phyloP scores from a whole-genome alignment of 1,139 yeast genomes.

The Saccharomyces hybrid region DNA sequence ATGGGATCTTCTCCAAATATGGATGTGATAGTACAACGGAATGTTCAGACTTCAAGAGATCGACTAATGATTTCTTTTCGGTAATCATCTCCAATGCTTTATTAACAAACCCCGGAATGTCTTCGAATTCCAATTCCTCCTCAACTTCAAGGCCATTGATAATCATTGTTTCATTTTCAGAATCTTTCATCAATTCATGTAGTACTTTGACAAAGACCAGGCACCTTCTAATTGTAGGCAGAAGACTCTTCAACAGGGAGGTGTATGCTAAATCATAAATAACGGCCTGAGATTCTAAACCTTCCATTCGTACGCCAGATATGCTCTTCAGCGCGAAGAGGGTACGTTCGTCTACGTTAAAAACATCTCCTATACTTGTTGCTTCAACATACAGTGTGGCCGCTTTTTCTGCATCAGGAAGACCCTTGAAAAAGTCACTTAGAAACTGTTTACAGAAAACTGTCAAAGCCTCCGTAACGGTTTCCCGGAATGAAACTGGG shows the following conservation, averaged over 20 bases:
- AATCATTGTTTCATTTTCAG: slow-evolving; percentile 12
- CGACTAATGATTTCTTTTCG: slow-evolving; percentile 10
- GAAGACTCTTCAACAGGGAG: slow-evolving; percentile 16
- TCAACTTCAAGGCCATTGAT: slow-evolving; percentile 16
- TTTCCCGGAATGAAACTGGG: slow-evolving; percentile 13
- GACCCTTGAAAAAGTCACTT: slow-evolving; percentile 12
- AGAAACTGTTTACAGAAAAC: slow-evolving; percentile 16
- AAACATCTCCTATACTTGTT: neutral
- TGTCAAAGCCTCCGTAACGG: slow-evolving; percentile 16
- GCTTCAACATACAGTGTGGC: neutral
- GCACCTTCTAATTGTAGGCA: slow-evolving; percentile 27
- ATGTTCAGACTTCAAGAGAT: slow-evolving; percentile 9
- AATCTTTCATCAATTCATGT: slow-evolving; percentile 16
- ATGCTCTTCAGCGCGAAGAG: neutral
- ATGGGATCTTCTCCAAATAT: slow-evolving; percentile 16
- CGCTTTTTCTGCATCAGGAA: neutral
- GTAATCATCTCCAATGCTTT: slow-evolving; percentile 14
- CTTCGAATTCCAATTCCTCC: slow-evolving; percentile 7
- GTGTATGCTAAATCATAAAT: slow-evolving; percentile 18
- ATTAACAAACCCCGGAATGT: slow-evolving; percentile 12
- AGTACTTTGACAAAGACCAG: slow-evolving; percentile 24
- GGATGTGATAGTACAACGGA: slow-evolving; percentile 11
- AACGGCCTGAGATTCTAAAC: slow-evolving; percentile 4
- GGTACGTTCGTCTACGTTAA: neutral
- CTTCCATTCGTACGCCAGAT: neutral